A percentile compares a stretch with the other conserved stretches of the same genome.
Conservation (phyloP, 768 basidiomycete genomes). For the Tubosaeta sp. region DNA sequence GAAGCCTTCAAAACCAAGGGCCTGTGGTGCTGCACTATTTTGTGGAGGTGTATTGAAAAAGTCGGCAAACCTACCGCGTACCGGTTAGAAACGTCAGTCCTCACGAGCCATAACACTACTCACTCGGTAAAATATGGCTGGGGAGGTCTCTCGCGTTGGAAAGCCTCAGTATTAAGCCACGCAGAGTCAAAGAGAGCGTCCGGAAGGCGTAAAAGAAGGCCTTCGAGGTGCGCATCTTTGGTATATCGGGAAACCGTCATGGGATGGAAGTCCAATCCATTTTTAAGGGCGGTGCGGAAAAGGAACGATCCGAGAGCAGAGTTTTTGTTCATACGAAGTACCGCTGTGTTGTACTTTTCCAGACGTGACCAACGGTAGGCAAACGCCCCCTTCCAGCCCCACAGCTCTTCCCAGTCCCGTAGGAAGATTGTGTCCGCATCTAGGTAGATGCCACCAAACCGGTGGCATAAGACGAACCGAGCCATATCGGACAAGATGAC, state of each 20-base stretch:
- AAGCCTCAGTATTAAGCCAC: slow-evolving; percentile 91
- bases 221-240: slow-evolving; percentile 83
- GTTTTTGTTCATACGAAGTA: slow-evolving; percentile 88
- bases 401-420: slow-evolving; percentile 97
- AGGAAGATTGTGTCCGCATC: slow-evolving; percentile 96
- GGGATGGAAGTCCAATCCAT: slow-evolving; percentile 93
- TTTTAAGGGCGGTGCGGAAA: slow-evolving; percentile 91
- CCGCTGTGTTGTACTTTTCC: slow-evolving; percentile 94
- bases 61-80: slow-evolving; percentile 63
- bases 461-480: slow-evolving; percentile 93
- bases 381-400: slow-evolving; percentile 96
- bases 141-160: slow-evolving; percentile 88
- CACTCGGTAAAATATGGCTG: slow-evolving; percentile 92
- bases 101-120: slow-evolving; percentile 14
- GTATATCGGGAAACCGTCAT: slow-evolving; percentile 91
- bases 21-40: slow-evolving; percentile 77
- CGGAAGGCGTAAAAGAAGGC: slow-evolving; percentile 79
- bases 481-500: slow-evolving; percentile 97
- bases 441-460: slow-evolving; percentile 94
- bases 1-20: slow-evolving; percentile 91
- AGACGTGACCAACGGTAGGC: slow-evolving; percentile 95
- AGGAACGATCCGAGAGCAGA: slow-evolving; percentile 91
- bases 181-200: slow-evolving; percentile 97
- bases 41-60: slow-evolving; percentile 80
- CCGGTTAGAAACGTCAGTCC: not conserved